phyloP scores from a whole-genome alignment of 2,329 filamentous ascomycete species.

The Ophiocordyceps camponoti-floridani region DNA sequence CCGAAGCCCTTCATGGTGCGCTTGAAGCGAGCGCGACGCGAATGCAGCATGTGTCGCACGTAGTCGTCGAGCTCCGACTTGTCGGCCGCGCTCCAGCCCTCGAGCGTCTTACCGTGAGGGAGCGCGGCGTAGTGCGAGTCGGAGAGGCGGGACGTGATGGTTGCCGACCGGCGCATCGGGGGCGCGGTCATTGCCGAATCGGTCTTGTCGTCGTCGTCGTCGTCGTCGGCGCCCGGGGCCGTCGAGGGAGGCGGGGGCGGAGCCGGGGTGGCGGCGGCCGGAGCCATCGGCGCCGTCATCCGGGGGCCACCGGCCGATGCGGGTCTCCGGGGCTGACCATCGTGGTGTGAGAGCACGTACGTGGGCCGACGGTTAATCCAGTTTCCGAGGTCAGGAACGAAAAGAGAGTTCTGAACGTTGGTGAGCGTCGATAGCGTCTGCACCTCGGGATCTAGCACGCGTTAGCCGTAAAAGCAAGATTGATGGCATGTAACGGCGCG shows the following conservation, averaged over 20 bases:
- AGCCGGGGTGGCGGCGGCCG: neutral
- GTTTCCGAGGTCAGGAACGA: constrained; percentile 63
- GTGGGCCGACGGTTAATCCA: constrained; percentile 63
- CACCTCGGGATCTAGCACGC: constrained; percentile 59
- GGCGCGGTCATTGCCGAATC: no score
- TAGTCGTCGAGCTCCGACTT: constrained; percentile 67
- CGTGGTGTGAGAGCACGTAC: constrained; percentile 47
- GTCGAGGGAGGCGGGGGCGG: no score
- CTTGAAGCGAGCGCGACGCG: constrained; percentile 61
- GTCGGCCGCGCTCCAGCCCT: constrained; percentile 60
- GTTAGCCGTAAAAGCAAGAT: neutral
- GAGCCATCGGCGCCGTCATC: constrained; percentile 4
- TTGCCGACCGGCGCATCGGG: constrained; percentile 23
- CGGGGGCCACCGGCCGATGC: constrained; percentile 4
- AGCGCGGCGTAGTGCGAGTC: constrained; percentile 63
- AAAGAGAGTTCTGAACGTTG: constrained; percentile 80
- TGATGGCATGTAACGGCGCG: no score
- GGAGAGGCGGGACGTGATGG: constrained; percentile 49
- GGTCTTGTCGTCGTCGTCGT: constrained; percentile 6
- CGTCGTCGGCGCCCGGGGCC: neutral
- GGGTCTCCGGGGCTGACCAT: constrained; percentile 4
- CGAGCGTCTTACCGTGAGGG: constrained; percentile 52
- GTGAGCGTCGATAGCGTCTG: constrained; percentile 68
- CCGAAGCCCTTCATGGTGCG: constrained; percentile 63
- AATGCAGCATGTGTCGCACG: constrained; percentile 77